Base-by-base conservation (phyloP, 768 basidiomycete species). In the Tulasnella sp. region DNA sequence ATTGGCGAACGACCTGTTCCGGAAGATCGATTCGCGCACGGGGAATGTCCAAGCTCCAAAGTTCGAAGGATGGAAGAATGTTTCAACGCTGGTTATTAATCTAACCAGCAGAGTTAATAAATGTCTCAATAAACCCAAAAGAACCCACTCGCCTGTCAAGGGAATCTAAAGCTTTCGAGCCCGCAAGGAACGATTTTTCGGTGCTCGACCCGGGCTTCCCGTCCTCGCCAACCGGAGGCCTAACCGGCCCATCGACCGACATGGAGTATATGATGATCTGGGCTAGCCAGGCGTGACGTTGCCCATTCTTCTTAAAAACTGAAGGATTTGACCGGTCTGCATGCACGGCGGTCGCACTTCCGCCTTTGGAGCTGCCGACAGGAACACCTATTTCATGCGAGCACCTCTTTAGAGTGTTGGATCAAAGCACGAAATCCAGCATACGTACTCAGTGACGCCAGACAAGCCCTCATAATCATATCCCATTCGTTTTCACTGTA, bases 11-110 rank as follows among this genome's bases (percentile, higher is more conserved):
- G 23, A n/a, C 23, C n/a, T 7, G 7, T 51, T 51, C 75, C 44
- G 37, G 46, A 55, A 40, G 78, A 35, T 57, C 32, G n/a, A 32
- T 44, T 37, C 44, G 83, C 87, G 79, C 80, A 92, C 90, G 79
- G 86, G 82, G 76, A 88, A 83, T 5, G 94, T 92, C 94, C 95
- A 98, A 40, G 88, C 85, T 4, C 96, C 96, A 40, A 91, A 91
- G 82, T 98, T 98, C 4, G 93, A 94, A 1, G 97, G 97, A 83
- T 99, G 97, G 85, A 98, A 99, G 86, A 93, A 97, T 0, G 92
- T 91, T 82, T 99, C 97, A 7, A 93, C 94, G 81, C 94, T 96
- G 18, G 94, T 96, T 79, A 99, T 90, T 57, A 99, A 85, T 80
- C 91, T 77, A 51, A 42, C 15, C 13, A 71, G 37, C 16, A 40